Conservation (phyloP, 2,329 filamentous ascomycete species). For the Aspergillus tubingensis region DNA sequence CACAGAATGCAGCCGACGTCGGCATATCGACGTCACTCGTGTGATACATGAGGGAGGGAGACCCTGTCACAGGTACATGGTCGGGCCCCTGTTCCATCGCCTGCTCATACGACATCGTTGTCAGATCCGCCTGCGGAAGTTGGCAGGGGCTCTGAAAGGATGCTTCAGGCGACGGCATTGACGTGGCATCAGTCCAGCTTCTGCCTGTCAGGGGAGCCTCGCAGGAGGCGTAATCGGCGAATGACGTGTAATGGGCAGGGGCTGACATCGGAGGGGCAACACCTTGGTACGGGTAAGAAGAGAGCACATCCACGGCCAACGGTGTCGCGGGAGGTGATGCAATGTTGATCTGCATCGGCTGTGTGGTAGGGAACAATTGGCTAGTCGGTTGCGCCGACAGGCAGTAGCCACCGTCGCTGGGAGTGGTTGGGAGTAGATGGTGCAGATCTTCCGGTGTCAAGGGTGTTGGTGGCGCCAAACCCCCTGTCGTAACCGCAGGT, state of each 20-base stretch:
- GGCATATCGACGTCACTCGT: constrained; percentile 34
- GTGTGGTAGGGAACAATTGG: constrained; percentile 41
- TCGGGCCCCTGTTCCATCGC: constrained; percentile 32
- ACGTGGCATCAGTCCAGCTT: constrained; percentile 44
- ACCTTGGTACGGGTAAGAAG: constrained; percentile 40
- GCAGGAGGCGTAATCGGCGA: constrained; percentile 45
- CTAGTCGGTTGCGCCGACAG: constrained; percentile 35
- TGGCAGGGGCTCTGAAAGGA: constrained; percentile 38
- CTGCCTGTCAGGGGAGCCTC: constrained; percentile 41
- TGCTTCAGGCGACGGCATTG: constrained; percentile 45
- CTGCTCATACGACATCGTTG: constrained; percentile 41
- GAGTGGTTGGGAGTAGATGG: constrained; percentile 43
- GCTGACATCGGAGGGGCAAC: constrained; percentile 46
- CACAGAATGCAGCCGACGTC: constrained; percentile 23
- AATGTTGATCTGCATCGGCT: constrained; percentile 45
- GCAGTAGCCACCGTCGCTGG: constrained; percentile 42
- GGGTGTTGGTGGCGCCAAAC: constrained; percentile 46
- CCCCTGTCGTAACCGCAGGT: constrained; percentile 37
- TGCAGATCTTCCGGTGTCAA: constrained; percentile 47
- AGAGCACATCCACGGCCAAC: constrained; percentile 40
- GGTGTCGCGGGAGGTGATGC: constrained; percentile 50
- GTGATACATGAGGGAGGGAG: constrained; percentile 36
- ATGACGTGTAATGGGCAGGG: constrained; percentile 45
- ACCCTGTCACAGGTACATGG: constrained; percentile 33
- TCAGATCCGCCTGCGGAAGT: constrained; percentile 38